These are phyloP conservation scores for Arthrocladium fulminans DNA, from an alignment of 2,329 filamentous ascomycete genomes.

Conservation along the genomic window DNA sequence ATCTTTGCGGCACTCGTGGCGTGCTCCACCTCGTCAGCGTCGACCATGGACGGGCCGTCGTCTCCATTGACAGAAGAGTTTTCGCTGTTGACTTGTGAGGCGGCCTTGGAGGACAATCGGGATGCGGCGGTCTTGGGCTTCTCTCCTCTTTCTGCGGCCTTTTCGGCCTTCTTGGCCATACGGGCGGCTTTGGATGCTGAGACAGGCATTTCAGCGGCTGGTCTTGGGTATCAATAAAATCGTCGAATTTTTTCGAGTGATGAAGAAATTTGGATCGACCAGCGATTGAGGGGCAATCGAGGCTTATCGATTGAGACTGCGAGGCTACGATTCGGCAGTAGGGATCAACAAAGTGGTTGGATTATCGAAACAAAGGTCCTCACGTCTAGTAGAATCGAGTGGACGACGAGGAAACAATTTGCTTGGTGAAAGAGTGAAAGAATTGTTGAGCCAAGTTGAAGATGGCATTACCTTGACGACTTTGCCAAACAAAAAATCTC, in stretches of 20 bases:
- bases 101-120: constrained; percentile 60
- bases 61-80: constrained; percentile 63
- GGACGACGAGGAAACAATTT: not conserved
- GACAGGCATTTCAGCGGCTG: constrained; percentile 43
- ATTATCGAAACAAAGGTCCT: not conserved
- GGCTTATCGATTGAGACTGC: not conserved
- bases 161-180: constrained; percentile 61
- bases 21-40: constrained; percentile 54
- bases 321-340: too few species aligned
- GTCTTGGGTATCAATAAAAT: not conserved
- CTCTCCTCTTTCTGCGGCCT: constrained; percentile 40
- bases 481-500: too few species aligned
- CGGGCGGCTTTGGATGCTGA: constrained; percentile 61
- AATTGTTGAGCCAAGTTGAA: too few species aligned
- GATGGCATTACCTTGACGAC: too few species aligned
- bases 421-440: not conserved
- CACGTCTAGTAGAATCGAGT: not conserved
- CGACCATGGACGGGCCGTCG: constrained; percentile 51
- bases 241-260: not conserved
- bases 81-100: constrained; percentile 38
- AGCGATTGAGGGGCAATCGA: constrained; percentile 5
- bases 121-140: constrained; percentile 56
- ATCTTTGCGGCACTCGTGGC: constrained; percentile 64
- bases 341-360: not conserved
- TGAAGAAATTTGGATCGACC: constrained; percentile 1